Base-by-base conservation (phyloP, 306 rosid genomes). In the Vigna angularis region DNA sequence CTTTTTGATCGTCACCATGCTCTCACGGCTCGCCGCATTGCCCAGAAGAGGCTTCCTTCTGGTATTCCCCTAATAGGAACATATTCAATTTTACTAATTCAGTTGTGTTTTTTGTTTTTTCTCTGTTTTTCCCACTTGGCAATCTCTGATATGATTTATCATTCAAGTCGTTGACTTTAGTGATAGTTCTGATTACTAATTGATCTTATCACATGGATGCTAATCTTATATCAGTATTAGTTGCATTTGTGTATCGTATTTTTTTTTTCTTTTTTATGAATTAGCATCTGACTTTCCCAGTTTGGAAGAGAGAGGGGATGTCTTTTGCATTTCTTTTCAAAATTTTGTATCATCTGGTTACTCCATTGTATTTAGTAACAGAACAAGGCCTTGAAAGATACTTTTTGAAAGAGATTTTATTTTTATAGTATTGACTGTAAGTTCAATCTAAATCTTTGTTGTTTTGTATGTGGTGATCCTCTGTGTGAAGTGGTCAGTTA, bases 1-100 rank as follows among this genome's bases (percentile, higher is more conserved):
- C 85, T 92, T 61, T 94, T 94, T 22, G 97, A 94, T 84, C 97
- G 96, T 3, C 90, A 87, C 12, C 92, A 87, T 32, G 56, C 73
- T 24, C 75, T 92, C 68, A 61, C 90, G 3, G 85, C 91, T 24
- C 90, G 86, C 68, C 82, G 89, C 40, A 74, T 83, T 76, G 51
- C 72, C 88, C 98, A 83, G 79, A 92, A 88, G 87, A 86, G 87
- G 74, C 88, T 89, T 83, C 88, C 92, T 81, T 69, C 89, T 57
- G 91, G 93, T 91, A 88, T 30, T 79, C 15, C 62, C 49, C 74
- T 48, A 40, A 7, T 69, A 47, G 9, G 52, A 72, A 22, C 28
- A 30, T 42, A 52, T 32, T 76, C 32, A 42, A 52, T 70, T 69
- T 47, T 56, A 24, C 65, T 66, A 5, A 42, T 65, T 77, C 26